A percentile compares a stretch with the other conserved stretches of the same genome.
Evolutionary conservation across 2,329 filamentous ascomycete genomes (phyloP).

Genomic region (Neonectria hederae): DNA sequence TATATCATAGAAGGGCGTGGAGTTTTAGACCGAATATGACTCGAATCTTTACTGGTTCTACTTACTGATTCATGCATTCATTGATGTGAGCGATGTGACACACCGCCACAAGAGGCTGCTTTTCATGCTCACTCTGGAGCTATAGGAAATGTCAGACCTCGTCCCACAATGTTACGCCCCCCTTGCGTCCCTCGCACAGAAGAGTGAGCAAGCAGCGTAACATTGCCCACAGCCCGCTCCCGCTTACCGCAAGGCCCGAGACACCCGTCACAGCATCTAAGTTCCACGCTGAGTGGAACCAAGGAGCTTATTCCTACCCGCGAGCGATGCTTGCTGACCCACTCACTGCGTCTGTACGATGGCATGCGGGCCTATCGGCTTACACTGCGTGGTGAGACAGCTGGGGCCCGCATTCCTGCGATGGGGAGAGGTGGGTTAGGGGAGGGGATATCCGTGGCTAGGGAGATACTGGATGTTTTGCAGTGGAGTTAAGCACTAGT

Average conservation of each 20-base stretch:
- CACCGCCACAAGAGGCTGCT: background rate
- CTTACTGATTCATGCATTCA: background rate
- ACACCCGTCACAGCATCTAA: background rate
- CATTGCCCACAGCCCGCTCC: background rate
- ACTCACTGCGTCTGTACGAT: background rate
- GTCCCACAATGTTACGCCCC: background rate
- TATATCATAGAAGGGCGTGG: background rate
- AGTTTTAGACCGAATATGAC: background rate
- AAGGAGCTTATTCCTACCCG: background rate
- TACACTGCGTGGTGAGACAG: constrained; percentile 2
- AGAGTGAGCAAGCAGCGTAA: background rate
- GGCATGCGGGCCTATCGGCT: constrained; percentile 3
- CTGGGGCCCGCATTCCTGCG: background rate
- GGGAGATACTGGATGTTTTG: background rate
- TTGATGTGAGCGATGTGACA: background rate
- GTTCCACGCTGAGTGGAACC: background rate
- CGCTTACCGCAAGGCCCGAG: background rate
- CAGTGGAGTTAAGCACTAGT: background rate
- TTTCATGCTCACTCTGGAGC: background rate
- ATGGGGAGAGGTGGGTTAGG: background rate
- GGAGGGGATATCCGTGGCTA: background rate
- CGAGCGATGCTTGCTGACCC: background rate
- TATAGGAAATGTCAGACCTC: background rate
- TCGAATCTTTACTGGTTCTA: background rate
- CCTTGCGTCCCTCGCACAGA: background rate